Conservation (phyloP, 2,329 filamentous ascomycete genomes). For the Magnaporthiopsis poae region DNA sequence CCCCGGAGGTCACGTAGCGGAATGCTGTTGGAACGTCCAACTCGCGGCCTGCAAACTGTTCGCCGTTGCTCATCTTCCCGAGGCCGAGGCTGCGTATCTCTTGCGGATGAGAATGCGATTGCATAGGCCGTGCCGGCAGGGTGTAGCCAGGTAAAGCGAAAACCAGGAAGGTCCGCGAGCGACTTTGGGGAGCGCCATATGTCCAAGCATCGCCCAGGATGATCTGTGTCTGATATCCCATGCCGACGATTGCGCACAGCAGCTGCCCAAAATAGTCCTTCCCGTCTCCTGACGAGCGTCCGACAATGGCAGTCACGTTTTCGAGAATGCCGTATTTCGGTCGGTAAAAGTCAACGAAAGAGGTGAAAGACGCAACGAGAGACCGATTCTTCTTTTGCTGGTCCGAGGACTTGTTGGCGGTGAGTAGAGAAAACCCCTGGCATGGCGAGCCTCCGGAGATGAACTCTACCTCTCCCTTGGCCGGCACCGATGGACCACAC, state of each 20-base stretch:
- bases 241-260: constrained; percentile 59
- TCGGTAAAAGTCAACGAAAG: constrained; percentile 64
- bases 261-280: constrained; percentile 62
- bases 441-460: constrained; percentile 69
- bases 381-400: constrained; percentile 61
- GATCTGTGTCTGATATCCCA: constrained; percentile 67
- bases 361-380: constrained; percentile 65
- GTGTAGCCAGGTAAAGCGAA: constrained; percentile 58
- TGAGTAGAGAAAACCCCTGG: constrained; percentile 61
- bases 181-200: constrained; percentile 54
- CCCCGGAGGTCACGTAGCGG: constrained; percentile 38
- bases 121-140: constrained; percentile 44
- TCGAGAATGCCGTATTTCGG: constrained; percentile 69
- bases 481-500: constrained; percentile 38
- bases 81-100: constrained; percentile 27
- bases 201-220: constrained; percentile 61
- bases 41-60: constrained; percentile 45
- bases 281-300: constrained; percentile 26
- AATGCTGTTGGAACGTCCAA: constrained; percentile 46
- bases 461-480: constrained; percentile 55
- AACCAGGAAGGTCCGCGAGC: constrained; percentile 59
- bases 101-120: constrained; percentile 54
- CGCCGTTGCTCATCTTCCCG: constrained; percentile 50
- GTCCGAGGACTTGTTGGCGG: constrained; percentile 43
- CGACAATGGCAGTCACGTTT: constrained; percentile 62